These are phyloP conservation scores for Endocarpon pusillum DNA, from an alignment of 495 filamentous ascomycete genomes.

Conservation along the genomic window DNA sequence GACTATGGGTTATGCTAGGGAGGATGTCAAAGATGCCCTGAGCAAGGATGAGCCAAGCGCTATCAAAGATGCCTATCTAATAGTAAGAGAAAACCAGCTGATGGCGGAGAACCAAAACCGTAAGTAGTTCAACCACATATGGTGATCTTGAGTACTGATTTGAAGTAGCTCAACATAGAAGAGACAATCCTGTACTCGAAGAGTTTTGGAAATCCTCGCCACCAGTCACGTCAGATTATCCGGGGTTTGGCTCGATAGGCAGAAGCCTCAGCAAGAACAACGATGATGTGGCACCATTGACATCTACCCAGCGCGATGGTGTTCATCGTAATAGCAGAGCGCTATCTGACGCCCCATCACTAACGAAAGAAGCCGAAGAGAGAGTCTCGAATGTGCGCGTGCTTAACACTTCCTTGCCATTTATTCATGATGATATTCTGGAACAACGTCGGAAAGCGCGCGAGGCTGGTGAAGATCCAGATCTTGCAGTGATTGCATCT, in stretches of 20 bases:
- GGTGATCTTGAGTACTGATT: background rate
- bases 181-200: background rate
- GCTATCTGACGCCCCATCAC: no score
- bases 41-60: slow-evolving; percentile 84
- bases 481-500: slow-evolving; percentile 5
- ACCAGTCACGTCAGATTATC: no score
- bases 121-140: background rate
- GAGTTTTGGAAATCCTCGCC: no score
- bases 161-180: slow-evolving; percentile 1
- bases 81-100: slow-evolving; percentile 91
- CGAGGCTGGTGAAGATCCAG: slow-evolving; percentile 10
- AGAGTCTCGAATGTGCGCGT: slow-evolving; percentile 70
- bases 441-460: slow-evolving; percentile 34
- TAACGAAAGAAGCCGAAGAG: no score
- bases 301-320: no score
- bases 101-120: slow-evolving; percentile 77
- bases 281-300: no score
- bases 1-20: slow-evolving; percentile 91
- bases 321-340: no score
- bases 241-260: no score
- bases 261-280: no score
- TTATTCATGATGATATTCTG: slow-evolving; percentile 82
- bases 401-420: slow-evolving; percentile 72
- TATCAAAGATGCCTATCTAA: slow-evolving; percentile 97
- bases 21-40: slow-evolving; percentile 88